These are phyloP conservation scores for Byssoonygena ceratinophila DNA, from an alignment of 2,329 filamentous ascomycete species.

Conservation along the genomic window DNA sequence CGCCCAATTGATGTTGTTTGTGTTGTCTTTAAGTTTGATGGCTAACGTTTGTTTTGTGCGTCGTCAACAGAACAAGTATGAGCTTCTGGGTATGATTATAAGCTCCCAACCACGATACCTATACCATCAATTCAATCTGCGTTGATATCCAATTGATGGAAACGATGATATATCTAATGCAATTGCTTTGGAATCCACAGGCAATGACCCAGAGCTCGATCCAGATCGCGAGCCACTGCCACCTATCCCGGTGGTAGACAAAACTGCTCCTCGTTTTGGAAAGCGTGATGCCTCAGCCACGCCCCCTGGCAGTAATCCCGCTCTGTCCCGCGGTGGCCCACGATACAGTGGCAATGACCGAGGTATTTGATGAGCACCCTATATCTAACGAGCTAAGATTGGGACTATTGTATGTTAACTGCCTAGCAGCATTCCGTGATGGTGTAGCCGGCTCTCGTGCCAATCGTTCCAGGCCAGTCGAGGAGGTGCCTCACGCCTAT, in stretches of 20 bases:
- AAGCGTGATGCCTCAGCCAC: constrained; percentile 64
- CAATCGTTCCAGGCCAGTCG: constrained; percentile 72
- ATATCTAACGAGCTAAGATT: neutral
- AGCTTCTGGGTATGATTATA: constrained; percentile 74
- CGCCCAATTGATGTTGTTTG: constrained; percentile 2
- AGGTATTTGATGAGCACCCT: constrained; percentile 51
- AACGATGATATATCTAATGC: neutral
- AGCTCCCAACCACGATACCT: constrained; percentile 17
- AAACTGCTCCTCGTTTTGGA: constrained; percentile 61
- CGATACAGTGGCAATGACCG: constrained; percentile 66
- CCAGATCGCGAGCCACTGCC: constrained; percentile 64
- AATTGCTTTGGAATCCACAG: constrained; percentile 31
- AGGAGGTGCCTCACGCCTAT: constrained; percentile 46
- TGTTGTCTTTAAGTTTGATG: neutral
- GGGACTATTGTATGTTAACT: constrained; percentile 8
- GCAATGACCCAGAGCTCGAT: constrained; percentile 60
- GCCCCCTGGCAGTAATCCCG: constrained; percentile 15
- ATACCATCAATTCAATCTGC: constrained; percentile 14
- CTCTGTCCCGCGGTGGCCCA: constrained; percentile 40
- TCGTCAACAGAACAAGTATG: constrained; percentile 73
- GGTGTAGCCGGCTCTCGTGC: constrained; percentile 66
- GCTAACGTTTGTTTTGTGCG: constrained; percentile 18
- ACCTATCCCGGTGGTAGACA: constrained; percentile 82
- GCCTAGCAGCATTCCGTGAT: constrained; percentile 68
- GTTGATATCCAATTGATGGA: constrained; percentile 20